A percentile compares a stretch with the other conserved stretches of the same genome.
phyloP scores from a whole-genome alignment of 2,329 filamentous ascomycete species.

The Penicillium nordicum region DNA sequence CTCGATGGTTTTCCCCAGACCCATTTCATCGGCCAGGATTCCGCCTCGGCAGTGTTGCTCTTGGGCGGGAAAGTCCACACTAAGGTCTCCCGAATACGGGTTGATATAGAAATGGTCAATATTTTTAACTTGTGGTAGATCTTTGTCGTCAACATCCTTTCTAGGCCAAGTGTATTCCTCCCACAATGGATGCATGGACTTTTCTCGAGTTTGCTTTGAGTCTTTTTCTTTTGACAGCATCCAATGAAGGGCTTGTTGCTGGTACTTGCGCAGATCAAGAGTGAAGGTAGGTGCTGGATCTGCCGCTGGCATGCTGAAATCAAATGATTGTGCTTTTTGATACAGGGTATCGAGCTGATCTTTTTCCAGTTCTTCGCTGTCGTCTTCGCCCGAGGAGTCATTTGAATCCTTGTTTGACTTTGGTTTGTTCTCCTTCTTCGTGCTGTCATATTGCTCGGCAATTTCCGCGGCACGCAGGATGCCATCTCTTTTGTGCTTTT shows the following conservation, averaged over 20 bases:
- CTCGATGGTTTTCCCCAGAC: constrained; percentile 95
- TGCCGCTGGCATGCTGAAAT: constrained; percentile 84
- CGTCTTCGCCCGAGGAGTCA: constrained; percentile 64
- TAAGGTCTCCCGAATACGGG: constrained; percentile 91
- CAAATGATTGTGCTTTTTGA: constrained; percentile 93
- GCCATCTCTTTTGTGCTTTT: constrained; percentile 76
- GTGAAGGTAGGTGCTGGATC: constrained; percentile 78
- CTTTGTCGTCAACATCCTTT: constrained; percentile 81
- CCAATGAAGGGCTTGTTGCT: constrained; percentile 94
- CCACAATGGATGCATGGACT: constrained; percentile 95
- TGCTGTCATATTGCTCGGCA: constrained; percentile 69
- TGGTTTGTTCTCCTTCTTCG: constrained; percentile 48
- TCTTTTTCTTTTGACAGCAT: constrained; percentile 93
- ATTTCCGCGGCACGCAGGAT: constrained; percentile 83
- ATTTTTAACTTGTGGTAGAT: constrained; percentile 62
- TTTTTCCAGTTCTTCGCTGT: constrained; percentile 87
- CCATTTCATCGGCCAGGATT: constrained; percentile 94
- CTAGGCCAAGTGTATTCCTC: constrained; percentile 89
- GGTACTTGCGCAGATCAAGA: constrained; percentile 83
- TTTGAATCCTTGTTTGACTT: constrained; percentile 35
- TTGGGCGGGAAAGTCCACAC: constrained; percentile 84
- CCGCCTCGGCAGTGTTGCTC: constrained; percentile 93
- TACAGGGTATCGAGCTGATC: constrained; percentile 93
- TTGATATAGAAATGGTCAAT: constrained; percentile 87
- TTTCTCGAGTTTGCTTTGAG: constrained; percentile 64